Evolutionary conservation across 2,329 filamentous ascomycete genomes (phyloP).

Genomic region (Penicillium sp.): DNA sequence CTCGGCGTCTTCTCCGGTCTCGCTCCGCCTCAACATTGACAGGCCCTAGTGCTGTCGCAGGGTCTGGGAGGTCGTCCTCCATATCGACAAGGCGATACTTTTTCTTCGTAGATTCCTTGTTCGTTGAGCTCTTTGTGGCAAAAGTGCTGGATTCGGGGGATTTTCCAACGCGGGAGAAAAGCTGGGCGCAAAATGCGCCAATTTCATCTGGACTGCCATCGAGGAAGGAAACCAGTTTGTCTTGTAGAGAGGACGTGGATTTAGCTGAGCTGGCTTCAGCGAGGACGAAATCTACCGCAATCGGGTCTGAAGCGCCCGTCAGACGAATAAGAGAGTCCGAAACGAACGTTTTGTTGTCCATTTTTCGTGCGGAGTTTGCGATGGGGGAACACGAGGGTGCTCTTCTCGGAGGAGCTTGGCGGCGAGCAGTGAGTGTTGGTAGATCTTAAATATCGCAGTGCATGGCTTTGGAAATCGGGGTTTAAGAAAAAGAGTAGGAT

Average conservation of each 20-base stretch:
- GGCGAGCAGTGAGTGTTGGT: slow-evolving; percentile 7
- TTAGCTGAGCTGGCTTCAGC: slow-evolving; percentile 53
- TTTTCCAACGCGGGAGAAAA: slow-evolving; percentile 39
- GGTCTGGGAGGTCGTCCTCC: slow-evolving; percentile 45
- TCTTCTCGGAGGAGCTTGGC: neutral
- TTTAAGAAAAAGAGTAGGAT: too few relatives aligned
- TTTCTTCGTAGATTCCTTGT: slow-evolving; percentile 43
- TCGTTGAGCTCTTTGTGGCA: slow-evolving; percentile 14
- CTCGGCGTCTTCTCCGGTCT: slow-evolving; percentile 29
- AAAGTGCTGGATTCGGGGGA: slow-evolving; percentile 18
- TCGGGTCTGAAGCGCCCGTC: slow-evolving; percentile 55
- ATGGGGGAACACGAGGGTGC: slow-evolving; percentile 1
- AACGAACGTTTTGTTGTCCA: slow-evolving; percentile 44
- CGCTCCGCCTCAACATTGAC: slow-evolving; percentile 39
- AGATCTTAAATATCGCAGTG: neutral
- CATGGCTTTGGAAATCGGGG: neutral
- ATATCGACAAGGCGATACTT: slow-evolving; percentile 56
- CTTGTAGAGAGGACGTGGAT: slow-evolving; percentile 47
- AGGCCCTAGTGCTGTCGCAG: slow-evolving; percentile 32
- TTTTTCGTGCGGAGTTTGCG: slow-evolving; percentile 17
- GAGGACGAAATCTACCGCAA: slow-evolving; percentile 57
- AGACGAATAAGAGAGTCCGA: slow-evolving; percentile 54
- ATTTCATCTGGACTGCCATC: slow-evolving; percentile 50
- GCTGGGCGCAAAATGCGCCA: slow-evolving; percentile 47
- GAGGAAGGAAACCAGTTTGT: slow-evolving; percentile 53